Evolutionary conservation across 1,284 basidiomycete species (phyloP), one percentile per base, ranked within the genome.

Genomic region (Rhodotorula sp.): DNA sequence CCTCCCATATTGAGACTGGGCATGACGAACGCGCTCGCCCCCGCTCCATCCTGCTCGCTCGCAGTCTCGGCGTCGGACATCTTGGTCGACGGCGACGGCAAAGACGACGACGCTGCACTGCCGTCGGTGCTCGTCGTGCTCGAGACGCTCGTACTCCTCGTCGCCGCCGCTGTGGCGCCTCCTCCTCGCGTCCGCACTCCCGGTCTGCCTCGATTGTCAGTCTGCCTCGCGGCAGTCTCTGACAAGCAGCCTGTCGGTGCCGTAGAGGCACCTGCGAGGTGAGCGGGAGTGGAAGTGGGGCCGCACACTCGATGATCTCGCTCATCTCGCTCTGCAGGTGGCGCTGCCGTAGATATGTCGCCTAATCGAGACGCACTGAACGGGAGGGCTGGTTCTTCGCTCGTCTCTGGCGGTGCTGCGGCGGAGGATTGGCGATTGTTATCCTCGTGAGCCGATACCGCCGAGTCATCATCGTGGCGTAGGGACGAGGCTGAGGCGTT

Each of bases 121-220:
- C 70, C 70, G 26, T 71, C 66, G 31, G 57, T 68, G 47, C 70
- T 71, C 7, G 21, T 50, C 16, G 70, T 68, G 52, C 70, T 68
- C 26, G 54, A 55, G 16, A 55, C 26, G 56, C 66, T 71, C 15
- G 28, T 45, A 43, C 70, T 65, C 5, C 66, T 31, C 23, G 60
- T 48, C n/a, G 63, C 26, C 26, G 54, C 28, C 52, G 23, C 26
- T n/a, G n/a, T 55, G 26, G 54, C 26, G 3, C 34, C 34, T 6
- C 64, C 23, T 5, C 52, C 54, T 10, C 38, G 19, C n/a, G 23
- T 16, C 38, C 28, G 47, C 10, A 14, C 38, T 43, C 38, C 38
- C 16, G 18, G 4, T 18, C 54, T 55, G 45, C 26, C 19, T 26
- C 23, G 21, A 4, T 45, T 55, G 26, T 12, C 54, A 16, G 54